A percentile compares a stretch with the other conserved stretches of the same genome.
Conservation (phyloP, 2,329 filamentous ascomycete species). For the Fusarium subtropicale region DNA sequence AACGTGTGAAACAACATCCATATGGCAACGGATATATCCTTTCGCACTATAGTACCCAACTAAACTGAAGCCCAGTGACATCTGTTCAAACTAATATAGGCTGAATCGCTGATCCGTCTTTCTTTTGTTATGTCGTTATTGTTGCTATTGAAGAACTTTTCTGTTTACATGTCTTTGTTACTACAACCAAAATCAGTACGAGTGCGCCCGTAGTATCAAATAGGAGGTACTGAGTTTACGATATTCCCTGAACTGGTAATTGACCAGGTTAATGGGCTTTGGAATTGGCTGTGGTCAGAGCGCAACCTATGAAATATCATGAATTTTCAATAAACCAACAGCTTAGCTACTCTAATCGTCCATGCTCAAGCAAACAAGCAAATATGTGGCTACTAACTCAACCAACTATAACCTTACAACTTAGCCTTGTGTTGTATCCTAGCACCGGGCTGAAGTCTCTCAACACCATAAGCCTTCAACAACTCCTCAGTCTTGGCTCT, state of each 20-base stretch:
- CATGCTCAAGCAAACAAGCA: slow-evolving; percentile 7
- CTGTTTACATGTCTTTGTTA: background rate
- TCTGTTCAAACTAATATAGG: background rate
- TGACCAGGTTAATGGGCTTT: background rate
- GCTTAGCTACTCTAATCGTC: background rate
- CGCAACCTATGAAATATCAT: slow-evolving; percentile 3
- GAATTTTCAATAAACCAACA: slow-evolving; percentile 9
- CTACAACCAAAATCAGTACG: background rate
- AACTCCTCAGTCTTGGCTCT: slow-evolving; percentile 73
- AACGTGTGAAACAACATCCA: slow-evolving; percentile 6
- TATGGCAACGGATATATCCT: background rate
- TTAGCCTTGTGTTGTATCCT: slow-evolving; percentile 61
- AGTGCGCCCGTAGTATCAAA: background rate
- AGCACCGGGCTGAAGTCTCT: slow-evolving; percentile 62
- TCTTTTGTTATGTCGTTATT: background rate
- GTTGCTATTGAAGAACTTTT: background rate
- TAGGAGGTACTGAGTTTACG: background rate
- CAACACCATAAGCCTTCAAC: slow-evolving; percentile 67
- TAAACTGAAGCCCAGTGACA: background rate
- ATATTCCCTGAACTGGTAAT: background rate
- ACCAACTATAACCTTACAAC: slow-evolving; percentile 53
- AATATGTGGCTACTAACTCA: slow-evolving; percentile 11
- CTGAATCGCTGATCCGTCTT: background rate
- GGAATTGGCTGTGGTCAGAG: background rate
- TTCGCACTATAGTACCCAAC: background rate